A percentile compares a stretch with the other conserved stretches of the same genome.
Conservation (phyloP, 176 grass and related monocot species). For the Triticum urartu region DNA sequence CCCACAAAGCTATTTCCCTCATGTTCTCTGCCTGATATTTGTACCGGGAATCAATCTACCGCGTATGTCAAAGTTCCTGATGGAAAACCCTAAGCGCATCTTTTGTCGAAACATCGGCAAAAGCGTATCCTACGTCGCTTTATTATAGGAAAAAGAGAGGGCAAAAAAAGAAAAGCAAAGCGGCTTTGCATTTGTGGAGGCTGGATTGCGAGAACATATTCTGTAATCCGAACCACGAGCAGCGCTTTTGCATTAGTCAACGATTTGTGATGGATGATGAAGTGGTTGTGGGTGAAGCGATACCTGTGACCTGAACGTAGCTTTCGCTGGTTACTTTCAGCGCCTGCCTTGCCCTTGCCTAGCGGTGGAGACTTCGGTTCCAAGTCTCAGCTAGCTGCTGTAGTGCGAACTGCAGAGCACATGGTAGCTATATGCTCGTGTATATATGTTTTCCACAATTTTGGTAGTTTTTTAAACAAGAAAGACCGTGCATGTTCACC, state of each 20-base stretch:
- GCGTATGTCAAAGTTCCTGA: slow-evolving; percentile 33
- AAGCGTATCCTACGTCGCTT: slow-evolving; percentile 30
- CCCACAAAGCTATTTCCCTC: slow-evolving; percentile 21
- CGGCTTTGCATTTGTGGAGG: slow-evolving; percentile 55
- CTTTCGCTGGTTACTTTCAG: slow-evolving; percentile 2
- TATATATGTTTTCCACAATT: not conserved
- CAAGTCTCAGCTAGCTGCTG: not conserved
- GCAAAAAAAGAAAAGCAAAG: slow-evolving; percentile 36
- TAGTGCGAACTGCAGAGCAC: not conserved
- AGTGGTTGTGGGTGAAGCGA: slow-evolving; percentile 17
- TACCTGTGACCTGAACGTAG: not conserved
- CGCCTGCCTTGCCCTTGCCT: not conserved
- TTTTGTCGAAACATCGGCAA: slow-evolving; percentile 53
- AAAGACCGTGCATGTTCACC: not conserved
- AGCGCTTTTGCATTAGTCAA: slow-evolving; percentile 28
- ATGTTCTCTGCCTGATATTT: slow-evolving; percentile 25
- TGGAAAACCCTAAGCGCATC: slow-evolving; percentile 32
- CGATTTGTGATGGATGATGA: slow-evolving; percentile 36
- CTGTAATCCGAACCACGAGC: slow-evolving; percentile 30
- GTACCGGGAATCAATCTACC: slow-evolving; percentile 23
- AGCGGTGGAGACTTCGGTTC: not conserved
- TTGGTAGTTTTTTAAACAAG: not conserved
- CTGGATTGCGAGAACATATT: slow-evolving; percentile 48
- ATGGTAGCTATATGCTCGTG: not conserved
- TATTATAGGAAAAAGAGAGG: slow-evolving; percentile 10